Evolutionary conservation across 768 basidiomycete genomes (phyloP).

Genomic region (Mycena amicta): DNA sequence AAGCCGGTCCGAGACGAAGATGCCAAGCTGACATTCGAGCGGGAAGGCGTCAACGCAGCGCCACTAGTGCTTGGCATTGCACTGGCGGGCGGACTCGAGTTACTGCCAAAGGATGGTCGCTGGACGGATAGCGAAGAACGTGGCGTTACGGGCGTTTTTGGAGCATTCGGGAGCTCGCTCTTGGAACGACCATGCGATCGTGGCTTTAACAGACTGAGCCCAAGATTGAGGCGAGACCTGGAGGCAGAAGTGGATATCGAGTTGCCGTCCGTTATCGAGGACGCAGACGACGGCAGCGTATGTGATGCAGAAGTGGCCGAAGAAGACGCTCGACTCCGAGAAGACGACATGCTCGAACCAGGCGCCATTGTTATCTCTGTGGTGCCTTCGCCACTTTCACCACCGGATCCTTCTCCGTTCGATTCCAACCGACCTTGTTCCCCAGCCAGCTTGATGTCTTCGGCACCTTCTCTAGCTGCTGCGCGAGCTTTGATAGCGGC

Average conservation of each 20-base stretch:
- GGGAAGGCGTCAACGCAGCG: slow-evolving; percentile 7
- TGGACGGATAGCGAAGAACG: slow-evolving; percentile 39
- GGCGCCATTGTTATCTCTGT: slow-evolving; percentile 23
- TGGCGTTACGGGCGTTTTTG: slow-evolving; percentile 24
- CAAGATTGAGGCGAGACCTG: slow-evolving; percentile 45
- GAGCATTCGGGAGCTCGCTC: slow-evolving; percentile 37
- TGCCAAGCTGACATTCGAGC: slow-evolving; percentile 15
- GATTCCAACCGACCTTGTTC: slow-evolving; percentile 25
- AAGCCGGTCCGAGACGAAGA: too few species aligned
- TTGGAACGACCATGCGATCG: slow-evolving; percentile 42
- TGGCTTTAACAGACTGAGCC: slow-evolving; percentile 48
- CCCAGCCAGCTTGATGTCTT: slow-evolving; percentile 30
- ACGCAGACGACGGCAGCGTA: slow-evolving; percentile 21
- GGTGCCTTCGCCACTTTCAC: slow-evolving; percentile 24
- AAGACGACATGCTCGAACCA: slow-evolving; percentile 15
- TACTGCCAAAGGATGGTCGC: slow-evolving; percentile 22
- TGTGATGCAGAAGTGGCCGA: slow-evolving; percentile 2
- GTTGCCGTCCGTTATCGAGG: slow-evolving; percentile 12
- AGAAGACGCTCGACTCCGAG: slow-evolving; percentile 18
- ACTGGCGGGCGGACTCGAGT: slow-evolving; percentile 20
- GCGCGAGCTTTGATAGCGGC: slow-evolving; percentile 24
- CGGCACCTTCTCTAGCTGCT: slow-evolving; percentile 22
- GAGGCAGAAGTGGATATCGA: slow-evolving; percentile 26
- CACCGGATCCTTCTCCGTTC: slow-evolving; percentile 3
- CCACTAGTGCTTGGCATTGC: slow-evolving; percentile 6